phyloP scores from a whole-genome alignment of 2,329 filamentous ascomycete species.

The Clonostachys rosea region DNA sequence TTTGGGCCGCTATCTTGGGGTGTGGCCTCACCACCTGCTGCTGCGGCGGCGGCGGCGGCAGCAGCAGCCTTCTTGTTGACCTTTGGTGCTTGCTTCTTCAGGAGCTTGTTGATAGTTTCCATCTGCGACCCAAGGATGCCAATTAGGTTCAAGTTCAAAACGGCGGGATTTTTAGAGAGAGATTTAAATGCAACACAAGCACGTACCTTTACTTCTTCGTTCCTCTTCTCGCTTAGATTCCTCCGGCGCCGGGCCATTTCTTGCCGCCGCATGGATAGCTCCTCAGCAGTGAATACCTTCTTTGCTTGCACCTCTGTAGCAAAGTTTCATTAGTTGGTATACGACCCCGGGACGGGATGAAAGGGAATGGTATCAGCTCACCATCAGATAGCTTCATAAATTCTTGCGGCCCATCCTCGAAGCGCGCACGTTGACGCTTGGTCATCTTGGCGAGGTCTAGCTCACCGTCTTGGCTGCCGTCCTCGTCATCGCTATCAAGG shows the following conservation, averaged over 20 bases:
- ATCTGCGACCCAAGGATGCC: constrained; percentile 45
- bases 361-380: constrained; percentile 18
- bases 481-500: constrained; percentile 36
- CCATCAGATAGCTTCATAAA: constrained; percentile 59
- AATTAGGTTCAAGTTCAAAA: too few relatives aligned
- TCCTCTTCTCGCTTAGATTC: constrained; percentile 61
- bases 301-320: constrained; percentile 57
- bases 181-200: not conserved
- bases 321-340: not conserved
- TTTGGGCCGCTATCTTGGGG: constrained; percentile 41
- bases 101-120: constrained; percentile 86
- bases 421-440: constrained; percentile 53
- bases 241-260: constrained; percentile 58
- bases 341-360: too few relatives aligned
- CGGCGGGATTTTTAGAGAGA: too few relatives aligned
- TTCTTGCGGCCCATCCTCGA: constrained; percentile 49
- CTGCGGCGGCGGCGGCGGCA: constrained; percentile 11
- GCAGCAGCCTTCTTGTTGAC: constrained; percentile 49
- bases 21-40: constrained; percentile 37
- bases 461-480: constrained; percentile 41
- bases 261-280: constrained; percentile 56
- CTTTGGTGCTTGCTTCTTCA: constrained; percentile 82
- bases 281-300: constrained; percentile 57
- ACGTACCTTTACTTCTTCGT: constrained; percentile 57
- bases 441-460: constrained; percentile 57